These are phyloP conservation scores for Epichloe amarillans DNA, from an alignment of 2,329 filamentous ascomycete species.

Conservation along the genomic window DNA sequence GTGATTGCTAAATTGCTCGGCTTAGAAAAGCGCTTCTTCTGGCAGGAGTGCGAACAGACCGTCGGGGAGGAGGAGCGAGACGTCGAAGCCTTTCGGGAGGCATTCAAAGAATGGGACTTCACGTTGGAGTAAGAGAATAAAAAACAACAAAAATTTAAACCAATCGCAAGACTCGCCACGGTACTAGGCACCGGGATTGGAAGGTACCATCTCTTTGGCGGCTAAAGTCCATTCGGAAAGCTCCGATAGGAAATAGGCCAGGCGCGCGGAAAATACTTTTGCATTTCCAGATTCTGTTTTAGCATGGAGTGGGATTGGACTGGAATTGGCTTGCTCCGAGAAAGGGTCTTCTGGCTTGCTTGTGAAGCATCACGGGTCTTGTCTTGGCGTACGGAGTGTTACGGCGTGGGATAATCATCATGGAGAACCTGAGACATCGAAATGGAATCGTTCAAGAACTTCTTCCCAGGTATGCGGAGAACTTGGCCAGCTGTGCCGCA, in stretches of 20 bases:
- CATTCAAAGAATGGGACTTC: conserved; percentile 82
- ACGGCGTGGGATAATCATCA: neutral
- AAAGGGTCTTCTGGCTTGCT: neutral
- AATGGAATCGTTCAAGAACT: neutral
- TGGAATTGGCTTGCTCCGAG: neutral
- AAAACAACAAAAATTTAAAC: no score
- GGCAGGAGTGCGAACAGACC: conserved; percentile 72
- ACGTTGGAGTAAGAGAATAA: conserved; percentile 26
- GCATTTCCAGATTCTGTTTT: neutral
- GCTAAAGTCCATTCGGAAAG: neutral
- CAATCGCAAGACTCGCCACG: no score
- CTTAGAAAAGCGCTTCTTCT: conserved; percentile 65
- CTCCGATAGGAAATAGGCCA: neutral
- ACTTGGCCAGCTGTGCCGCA: no score
- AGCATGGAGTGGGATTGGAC: neutral
- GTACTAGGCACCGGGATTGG: no score
- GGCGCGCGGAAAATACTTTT: neutral
- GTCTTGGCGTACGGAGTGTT: neutral
- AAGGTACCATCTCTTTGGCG: no score
- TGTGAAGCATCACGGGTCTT: neutral
- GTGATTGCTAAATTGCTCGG: conserved; percentile 81
- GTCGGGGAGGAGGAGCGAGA: conserved; percentile 68
- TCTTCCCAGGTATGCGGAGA: no score
- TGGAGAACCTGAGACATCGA: neutral
- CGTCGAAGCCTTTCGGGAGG: conserved; percentile 63